phyloP scores from a whole-genome alignment of 371 early-diverging fungal genomes.

The Rhizopus stolonifer region DNA sequence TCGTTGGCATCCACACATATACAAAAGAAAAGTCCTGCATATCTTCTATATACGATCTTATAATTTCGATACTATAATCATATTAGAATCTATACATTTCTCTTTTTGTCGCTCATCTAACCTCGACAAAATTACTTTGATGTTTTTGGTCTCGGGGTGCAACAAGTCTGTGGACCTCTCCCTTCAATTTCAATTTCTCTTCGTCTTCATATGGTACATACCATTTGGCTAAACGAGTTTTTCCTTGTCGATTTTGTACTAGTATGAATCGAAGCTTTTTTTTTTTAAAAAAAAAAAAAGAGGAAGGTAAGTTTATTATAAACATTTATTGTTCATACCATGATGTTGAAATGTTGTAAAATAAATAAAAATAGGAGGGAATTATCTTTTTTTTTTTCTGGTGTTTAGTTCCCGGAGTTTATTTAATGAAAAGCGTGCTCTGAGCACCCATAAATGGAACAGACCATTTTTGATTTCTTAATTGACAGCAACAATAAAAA shows the following conservation, averaged over 20 bases:
- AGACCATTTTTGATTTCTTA: too few species aligned
- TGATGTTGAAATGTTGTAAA: constrained; percentile 3
- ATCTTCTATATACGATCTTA: constrained; percentile 95
- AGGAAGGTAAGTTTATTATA: too few species aligned
- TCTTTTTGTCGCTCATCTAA: constrained; percentile 26
- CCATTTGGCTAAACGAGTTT: constrained; percentile 96
- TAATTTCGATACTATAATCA: constrained; percentile 78
- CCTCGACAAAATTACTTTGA: constrained; percentile 96
- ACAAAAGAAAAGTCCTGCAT: constrained; percentile 97
- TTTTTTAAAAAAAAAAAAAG: neutral
- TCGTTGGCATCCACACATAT: constrained; percentile 97
- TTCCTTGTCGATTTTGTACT: constrained; percentile 97
- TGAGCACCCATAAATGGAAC: too few species aligned
- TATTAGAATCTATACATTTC: neutral
- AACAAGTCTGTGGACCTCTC: constrained; percentile 91
- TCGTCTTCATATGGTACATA: constrained; percentile 92
- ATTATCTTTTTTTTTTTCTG: neutral
- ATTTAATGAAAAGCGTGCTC: too few species aligned
- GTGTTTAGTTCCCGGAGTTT: too few species aligned
- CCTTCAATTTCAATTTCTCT: constrained; percentile 91
- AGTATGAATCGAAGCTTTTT: constrained; percentile 91
- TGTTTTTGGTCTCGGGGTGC: constrained; percentile 95
- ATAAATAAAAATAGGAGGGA: neutral
- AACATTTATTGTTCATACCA: neutral
- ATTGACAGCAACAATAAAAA: too few species aligned